These are phyloP conservation scores for Juncus inflexus DNA, from an alignment of 176 grass and related monocot genomes.

Conservation along the genomic window DNA sequence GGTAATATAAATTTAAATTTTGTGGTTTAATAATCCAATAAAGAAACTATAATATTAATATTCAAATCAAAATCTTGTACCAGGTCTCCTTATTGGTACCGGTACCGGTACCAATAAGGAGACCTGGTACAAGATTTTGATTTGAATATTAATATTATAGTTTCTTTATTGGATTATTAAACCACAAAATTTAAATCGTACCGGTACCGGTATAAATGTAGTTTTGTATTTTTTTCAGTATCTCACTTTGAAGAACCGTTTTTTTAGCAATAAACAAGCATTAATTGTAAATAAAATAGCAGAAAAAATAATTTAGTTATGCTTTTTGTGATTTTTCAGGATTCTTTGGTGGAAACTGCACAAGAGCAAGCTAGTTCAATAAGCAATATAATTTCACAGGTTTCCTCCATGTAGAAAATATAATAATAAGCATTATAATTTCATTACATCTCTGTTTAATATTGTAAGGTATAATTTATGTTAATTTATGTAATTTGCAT, in stretches of 20 bases:
- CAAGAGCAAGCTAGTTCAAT: conserved; percentile 57
- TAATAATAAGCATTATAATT: too few species aligned
- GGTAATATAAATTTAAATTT: conserved; percentile 29
- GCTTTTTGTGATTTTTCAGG: conserved; percentile 44
- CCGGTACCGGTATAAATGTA: too few species aligned
- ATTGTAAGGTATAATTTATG: too few species aligned
- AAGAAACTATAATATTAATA: conserved; percentile 8
- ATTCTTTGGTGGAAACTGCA: conserved; percentile 54
- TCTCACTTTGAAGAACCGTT: conserved; percentile 23
- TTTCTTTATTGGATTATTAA: too few species aligned
- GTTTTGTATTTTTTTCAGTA: not conserved
- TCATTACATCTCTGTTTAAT: too few species aligned
- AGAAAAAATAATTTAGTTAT: conserved; percentile 8
- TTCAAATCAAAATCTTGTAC: not conserved
- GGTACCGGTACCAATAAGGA: too few species aligned
- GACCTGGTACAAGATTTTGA: too few species aligned
- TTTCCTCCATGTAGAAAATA: conserved; percentile 16
- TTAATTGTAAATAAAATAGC: conserved; percentile 16
- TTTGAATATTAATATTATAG: too few species aligned
- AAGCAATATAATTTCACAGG: conserved; percentile 67
- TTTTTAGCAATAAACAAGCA: conserved; percentile 34
- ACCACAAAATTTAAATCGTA: too few species aligned
- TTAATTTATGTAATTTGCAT: too few species aligned
- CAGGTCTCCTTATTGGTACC: too few species aligned
- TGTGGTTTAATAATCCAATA: not conserved